phyloP scores from a whole-genome alignment of 345 rosid genomes.

The sweet orange (Citrus sinensis) region DVS_A1.0 CM039167.1:11393001-11393500 shows the following conservation, averaged over 20 bases:
- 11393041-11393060: not conserved
- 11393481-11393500: not conserved
- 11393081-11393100: slow-evolving; percentile 75
- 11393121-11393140: slow-evolving; percentile 62
- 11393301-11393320: slow-evolving; percentile 41
- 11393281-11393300: slow-evolving; percentile 54
- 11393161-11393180: slow-evolving; percentile 65
- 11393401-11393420: no score
- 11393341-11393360: slow-evolving; percentile 16
- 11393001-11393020: not conserved
- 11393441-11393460: not conserved
- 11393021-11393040: not conserved
- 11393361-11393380: slow-evolving; percentile 27
- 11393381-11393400: not conserved
- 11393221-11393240: slow-evolving; percentile 28
- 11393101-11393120: slow-evolving; percentile 59
- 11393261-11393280: slow-evolving; percentile 63
- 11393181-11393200: slow-evolving; percentile 56
- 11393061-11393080: slow-evolving; percentile 1
- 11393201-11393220: slow-evolving; percentile 63
- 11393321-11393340: slow-evolving; percentile 45
- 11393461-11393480: not conserved
- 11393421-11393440: not conserved
- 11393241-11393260: slow-evolving; percentile 72
- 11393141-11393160: slow-evolving; percentile 69